phyloP scores from a whole-genome alignment of 306 rosid species.

The Citrullus colocynthis region DNA sequence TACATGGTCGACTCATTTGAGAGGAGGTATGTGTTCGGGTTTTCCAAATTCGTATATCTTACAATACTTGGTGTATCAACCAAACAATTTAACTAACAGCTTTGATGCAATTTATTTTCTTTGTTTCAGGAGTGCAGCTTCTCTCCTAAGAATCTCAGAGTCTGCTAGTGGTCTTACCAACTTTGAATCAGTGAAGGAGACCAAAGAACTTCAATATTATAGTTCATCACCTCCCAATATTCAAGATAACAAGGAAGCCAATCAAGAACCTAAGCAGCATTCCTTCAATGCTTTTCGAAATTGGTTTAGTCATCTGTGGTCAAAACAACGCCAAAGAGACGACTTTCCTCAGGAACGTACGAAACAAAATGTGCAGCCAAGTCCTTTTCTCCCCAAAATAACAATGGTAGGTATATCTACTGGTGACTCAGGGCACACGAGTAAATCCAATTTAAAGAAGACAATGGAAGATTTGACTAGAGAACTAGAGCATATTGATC shows the following conservation, averaged over 20 bases:
- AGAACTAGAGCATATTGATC: constrained; percentile 71
- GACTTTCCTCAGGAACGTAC: constrained; percentile 21
- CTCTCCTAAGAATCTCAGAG: constrained; percentile 46
- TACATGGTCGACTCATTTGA: constrained; percentile 94
- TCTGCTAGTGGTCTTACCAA: constrained; percentile 24
- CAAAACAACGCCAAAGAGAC: constrained; percentile 23
- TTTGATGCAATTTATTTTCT: constrained; percentile 1
- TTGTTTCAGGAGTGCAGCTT: constrained; percentile 70
- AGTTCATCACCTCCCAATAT: constrained; percentile 22
- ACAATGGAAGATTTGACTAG: constrained; percentile 76
- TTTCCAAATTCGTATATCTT: neutral
- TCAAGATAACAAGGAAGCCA: constrained; percentile 19
- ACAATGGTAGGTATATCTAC: constrained; percentile 95
- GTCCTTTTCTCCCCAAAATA: constrained; percentile 67
- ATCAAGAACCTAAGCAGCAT: constrained; percentile 18
- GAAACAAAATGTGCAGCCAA: constrained; percentile 25
- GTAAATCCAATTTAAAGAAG: constrained; percentile 59
- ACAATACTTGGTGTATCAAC: neutral
- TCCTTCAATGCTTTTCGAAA: constrained; percentile 35
- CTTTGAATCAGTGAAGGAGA: constrained; percentile 19
- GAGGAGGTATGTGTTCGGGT: constrained; percentile 44
- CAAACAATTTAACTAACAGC: neutral
- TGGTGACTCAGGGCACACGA: constrained; percentile 61
- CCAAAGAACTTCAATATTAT: constrained; percentile 18
- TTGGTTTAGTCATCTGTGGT: constrained; percentile 36